Base-by-base conservation (phyloP, 164 flowering plant species). In the Sextonia rubra region DNA sequence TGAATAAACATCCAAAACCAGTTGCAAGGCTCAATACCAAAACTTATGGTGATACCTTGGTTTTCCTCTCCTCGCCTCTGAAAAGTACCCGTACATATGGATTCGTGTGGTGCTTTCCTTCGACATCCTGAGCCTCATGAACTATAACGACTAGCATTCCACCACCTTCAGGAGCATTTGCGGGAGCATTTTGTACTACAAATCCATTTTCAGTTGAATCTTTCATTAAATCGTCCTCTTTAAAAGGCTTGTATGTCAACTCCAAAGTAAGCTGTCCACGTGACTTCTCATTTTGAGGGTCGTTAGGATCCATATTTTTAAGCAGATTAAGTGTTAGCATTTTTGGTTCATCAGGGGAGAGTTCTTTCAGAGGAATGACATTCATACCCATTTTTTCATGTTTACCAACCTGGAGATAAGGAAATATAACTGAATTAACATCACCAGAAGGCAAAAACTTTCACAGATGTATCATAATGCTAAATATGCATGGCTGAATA, bases 71-170 rank as follows among this genome's bases (percentile, higher is more conserved):
- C 76, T 92, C 95, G 30, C 97, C 97, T 74, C 77, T 86, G 78
- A 89, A 92, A 55, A 89, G 80, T 48, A 92, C 30, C 11, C 92
- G 84, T 4, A 76, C 97, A 71, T 77, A 82, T 22, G 97, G 97
- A 79, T 90, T 92, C 11, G 93, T 92, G 79, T 92, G 97, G 81
- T 92, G 88, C 85, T 92, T 90, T 61, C 97, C 97, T 81, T 92
- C 95, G n/a, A 92, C 73, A 77, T 90, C 97, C 75, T 85, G 80
- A 78, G 91, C 97, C 82, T 87, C 90, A 72, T 90, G 94, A 52
- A 92, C 69, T 4, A 81, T 78, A 66, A 92, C 76, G 2, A 88
- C 91, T 76, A 92, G 91, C 85, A 89, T 52, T 67, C 97, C 97
- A 23, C 97, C 94, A 70, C 91, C 86, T 70, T 81, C 78, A 64